These are phyloP conservation scores for Malbranchea zuffiana DNA, from an alignment of 2,329 filamentous ascomycete species.

Conservation along the genomic window DNA sequence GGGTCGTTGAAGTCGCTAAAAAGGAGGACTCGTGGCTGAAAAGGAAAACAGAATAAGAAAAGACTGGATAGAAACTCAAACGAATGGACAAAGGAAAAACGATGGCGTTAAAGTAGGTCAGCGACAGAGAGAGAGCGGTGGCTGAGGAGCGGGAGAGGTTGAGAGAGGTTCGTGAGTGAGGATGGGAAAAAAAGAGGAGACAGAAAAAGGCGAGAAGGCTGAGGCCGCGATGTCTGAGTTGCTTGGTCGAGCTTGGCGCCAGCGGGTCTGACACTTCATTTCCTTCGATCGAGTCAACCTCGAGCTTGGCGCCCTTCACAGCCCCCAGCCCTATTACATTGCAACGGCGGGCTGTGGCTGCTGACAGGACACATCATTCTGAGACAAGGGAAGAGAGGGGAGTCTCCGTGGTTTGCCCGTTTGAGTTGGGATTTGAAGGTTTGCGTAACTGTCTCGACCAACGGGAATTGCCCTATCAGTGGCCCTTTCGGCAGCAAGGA, in stretches of 20 bases:
- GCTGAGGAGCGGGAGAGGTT: not conserved
- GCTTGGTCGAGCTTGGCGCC: conserved; percentile 7
- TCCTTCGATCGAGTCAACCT: not conserved
- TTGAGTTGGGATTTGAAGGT: no score
- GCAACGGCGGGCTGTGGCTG: conserved; percentile 9
- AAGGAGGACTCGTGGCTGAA: no score
- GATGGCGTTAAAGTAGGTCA: not conserved
- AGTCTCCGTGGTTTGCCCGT: no score
- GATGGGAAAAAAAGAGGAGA: conserved; percentile 5
- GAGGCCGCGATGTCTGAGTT: conserved; percentile 7
- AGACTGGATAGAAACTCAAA: no score
- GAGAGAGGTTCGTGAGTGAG: conserved; percentile 4
- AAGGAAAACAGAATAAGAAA: no score
- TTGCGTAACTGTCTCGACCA: no score
- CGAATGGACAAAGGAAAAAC: no score
- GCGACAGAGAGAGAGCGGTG: not conserved
- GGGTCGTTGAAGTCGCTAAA: no score
- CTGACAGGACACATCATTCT: not conserved
- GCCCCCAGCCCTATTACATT: conserved; percentile 9
- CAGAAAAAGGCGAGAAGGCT: no score
- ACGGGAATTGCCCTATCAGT: no score
- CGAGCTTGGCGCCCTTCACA: conserved; percentile 1
- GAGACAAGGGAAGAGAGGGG: no score
- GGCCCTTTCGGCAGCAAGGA: no score
- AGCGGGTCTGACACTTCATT: conserved; percentile 8